phyloP scores from a whole-genome alignment of 2,329 filamentous ascomycete species.

The Sarocladiaceae sp. region DNA sequence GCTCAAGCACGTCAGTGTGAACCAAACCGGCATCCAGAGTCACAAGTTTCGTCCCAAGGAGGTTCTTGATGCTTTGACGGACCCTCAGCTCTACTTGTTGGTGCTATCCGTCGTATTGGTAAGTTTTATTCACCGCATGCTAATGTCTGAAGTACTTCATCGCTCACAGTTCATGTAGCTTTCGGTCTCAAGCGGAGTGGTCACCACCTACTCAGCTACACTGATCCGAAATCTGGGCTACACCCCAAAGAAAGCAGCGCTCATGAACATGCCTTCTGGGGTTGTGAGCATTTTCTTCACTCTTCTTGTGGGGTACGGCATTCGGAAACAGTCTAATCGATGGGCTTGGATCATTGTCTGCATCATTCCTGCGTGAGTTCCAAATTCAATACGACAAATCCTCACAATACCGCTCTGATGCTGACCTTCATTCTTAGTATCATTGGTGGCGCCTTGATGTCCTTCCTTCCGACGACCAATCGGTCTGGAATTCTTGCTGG shows the following conservation, averaged over 20 bases:
- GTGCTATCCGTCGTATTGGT: slow-evolving; percentile 44
- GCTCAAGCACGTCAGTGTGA: slow-evolving; percentile 49
- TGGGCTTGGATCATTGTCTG: slow-evolving; percentile 47
- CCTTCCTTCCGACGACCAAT: slow-evolving; percentile 43
- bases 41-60: slow-evolving; percentile 49
- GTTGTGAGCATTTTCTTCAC: slow-evolving; percentile 49
- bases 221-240: slow-evolving; percentile 46
- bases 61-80: slow-evolving; percentile 45
- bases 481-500: slow-evolving; percentile 42
- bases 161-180: slow-evolving; percentile 20
- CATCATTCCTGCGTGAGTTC: slow-evolving; percentile 41
- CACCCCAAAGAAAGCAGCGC: slow-evolving; percentile 37
- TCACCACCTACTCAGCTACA: slow-evolving; percentile 51
- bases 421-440: slow-evolving; percentile 24
- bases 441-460: slow-evolving; percentile 48
- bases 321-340: slow-evolving; percentile 41
- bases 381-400: too few relatives aligned
- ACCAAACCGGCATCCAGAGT: slow-evolving; percentile 54
- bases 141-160: neutral
- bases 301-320: slow-evolving; percentile 41
- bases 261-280: slow-evolving; percentile 53
- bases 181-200: slow-evolving; percentile 48
- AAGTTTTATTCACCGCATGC: slow-evolving; percentile 16
- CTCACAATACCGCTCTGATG: fast-evolving
- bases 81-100: slow-evolving; percentile 49